A percentile compares a stretch with the other conserved stretches of the same genome.
Conservation (phyloP, 2,329 filamentous ascomycete species). For the Pezicula neosporulosa region DNA sequence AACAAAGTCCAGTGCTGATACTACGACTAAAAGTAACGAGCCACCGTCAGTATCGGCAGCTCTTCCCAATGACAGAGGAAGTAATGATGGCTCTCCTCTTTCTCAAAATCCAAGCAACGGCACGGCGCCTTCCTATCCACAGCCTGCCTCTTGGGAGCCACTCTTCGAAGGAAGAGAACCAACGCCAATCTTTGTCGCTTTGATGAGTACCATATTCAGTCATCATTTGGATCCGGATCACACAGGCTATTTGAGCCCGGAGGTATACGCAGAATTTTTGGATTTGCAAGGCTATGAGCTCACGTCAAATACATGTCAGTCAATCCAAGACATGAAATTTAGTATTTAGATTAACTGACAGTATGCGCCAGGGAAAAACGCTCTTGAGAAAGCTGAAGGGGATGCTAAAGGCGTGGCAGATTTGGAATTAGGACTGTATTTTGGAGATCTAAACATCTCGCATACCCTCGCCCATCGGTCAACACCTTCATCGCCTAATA, state of each 20-base stretch:
- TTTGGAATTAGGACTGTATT: constrained; percentile 19
- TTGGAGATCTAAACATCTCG: constrained; percentile 13
- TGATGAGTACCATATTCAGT: constrained; percentile 23
- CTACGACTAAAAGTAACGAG: not conserved
- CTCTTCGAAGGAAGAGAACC: constrained; percentile 15
- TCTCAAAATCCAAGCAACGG: constrained; percentile 21
- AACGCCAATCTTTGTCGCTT: constrained; percentile 16
- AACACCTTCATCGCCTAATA: not conserved
- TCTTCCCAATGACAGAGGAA: not conserved
- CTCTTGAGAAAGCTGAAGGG: constrained; percentile 9
- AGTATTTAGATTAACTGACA: not conserved
- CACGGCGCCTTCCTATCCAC: constrained; percentile 10
- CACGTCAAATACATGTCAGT: constrained; percentile 19
- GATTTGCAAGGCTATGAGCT: constrained; percentile 16
- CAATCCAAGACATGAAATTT: not conserved
- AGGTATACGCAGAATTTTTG: constrained; percentile 18
- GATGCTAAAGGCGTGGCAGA: constrained; percentile 19
- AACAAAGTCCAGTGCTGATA: not conserved
- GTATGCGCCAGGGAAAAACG: constrained; percentile 14
- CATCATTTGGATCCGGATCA: constrained; percentile 16
- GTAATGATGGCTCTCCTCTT: constrained; percentile 6
- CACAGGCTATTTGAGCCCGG: constrained; percentile 18
- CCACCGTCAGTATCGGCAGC: not conserved
- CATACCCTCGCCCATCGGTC: constrained; percentile 13
- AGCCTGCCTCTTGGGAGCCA: constrained; percentile 17